Conservation (phyloP, 441 rosid genomes). For the Brassica balearica region DNA sequence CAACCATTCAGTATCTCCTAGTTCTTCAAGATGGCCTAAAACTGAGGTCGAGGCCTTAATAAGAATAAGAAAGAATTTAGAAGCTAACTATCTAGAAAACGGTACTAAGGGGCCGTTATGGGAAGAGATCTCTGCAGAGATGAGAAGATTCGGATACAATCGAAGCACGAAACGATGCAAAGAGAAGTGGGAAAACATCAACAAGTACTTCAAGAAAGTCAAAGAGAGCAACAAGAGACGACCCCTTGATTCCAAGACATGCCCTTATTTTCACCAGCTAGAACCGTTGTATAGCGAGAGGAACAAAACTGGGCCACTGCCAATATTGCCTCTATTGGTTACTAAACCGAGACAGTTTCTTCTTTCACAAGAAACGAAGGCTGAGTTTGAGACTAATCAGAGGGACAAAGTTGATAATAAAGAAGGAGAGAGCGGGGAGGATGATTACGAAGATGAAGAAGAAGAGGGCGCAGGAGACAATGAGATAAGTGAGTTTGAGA, state of each 20-base stretch:
- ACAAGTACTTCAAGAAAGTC: constrained; percentile 94
- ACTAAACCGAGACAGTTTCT: constrained; percentile 86
- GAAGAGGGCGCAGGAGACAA: constrained; percentile 54
- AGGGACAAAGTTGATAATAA: constrained; percentile 17
- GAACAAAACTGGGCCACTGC: constrained; percentile 38
- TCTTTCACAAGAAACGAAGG: constrained; percentile 43
- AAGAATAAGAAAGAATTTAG: constrained; percentile 57
- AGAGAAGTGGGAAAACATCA: constrained; percentile 98
- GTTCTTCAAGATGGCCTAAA: constrained; percentile 93
- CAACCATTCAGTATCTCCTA: constrained; percentile 41
- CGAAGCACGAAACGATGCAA: constrained; percentile 86
- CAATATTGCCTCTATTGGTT: constrained; percentile 58
- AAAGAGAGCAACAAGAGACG: constrained; percentile 83
- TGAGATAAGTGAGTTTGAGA: constrained; percentile 59
- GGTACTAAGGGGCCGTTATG: constrained; percentile 86
- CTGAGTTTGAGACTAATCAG: constrained; percentile 35
- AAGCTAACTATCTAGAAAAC: constrained; percentile 69
- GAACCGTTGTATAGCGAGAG: constrained; percentile 72
- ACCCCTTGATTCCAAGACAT: constrained; percentile 84
- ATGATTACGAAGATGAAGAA: constrained; percentile 50
- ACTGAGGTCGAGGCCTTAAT: constrained; percentile 75
- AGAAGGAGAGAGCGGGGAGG: constrained; percentile 50
- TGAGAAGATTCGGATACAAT: constrained; percentile 75
- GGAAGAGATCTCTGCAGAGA: constrained; percentile 83
- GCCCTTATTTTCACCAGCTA: constrained; percentile 85